Evolutionary conservation across 352 stramenopile genomes (phyloP).

Genomic region (Phytopythium aichiense): DNA sequence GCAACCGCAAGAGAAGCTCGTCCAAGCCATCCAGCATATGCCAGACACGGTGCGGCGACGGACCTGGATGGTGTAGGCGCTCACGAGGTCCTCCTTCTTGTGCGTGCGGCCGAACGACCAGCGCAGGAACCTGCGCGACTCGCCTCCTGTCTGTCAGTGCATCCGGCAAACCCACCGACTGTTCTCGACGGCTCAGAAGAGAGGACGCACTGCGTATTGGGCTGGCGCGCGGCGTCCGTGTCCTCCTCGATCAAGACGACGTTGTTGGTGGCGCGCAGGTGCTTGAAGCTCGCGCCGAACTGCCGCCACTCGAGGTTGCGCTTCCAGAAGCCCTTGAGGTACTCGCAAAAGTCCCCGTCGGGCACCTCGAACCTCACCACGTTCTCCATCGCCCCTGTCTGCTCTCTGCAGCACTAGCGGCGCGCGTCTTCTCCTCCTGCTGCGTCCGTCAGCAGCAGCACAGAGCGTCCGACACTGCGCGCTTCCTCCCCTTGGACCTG

Average conservation of each 20-base stretch:
- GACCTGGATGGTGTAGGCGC: constrained; percentile 79
- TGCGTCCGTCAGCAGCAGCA: neutral
- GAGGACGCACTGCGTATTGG: constrained; percentile 54
- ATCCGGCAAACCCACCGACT: neutral
- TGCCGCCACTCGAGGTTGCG: constrained; percentile 78
- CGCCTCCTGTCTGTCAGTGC: too few species aligned
- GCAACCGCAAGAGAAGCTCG: neutral
- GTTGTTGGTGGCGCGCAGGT: constrained; percentile 79
- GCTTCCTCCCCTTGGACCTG: too few species aligned
- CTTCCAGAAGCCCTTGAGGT: constrained; percentile 80
- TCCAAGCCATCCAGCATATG: too few species aligned
- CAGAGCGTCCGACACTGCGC: too few species aligned
- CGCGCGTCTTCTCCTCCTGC: neutral
- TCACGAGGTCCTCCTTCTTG: constrained; percentile 66
- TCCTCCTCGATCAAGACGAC: constrained; percentile 81
- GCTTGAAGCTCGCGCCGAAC: constrained; percentile 73
- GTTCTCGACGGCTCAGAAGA: neutral
- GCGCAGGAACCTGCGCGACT: constrained; percentile 52
- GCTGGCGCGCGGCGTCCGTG: constrained; percentile 56
- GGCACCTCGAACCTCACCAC: constrained; percentile 53
- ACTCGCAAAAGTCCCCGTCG: constrained; percentile 61
- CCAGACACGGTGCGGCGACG: too few species aligned
- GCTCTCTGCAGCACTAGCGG: neutral
- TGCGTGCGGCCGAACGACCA: constrained; percentile 76
- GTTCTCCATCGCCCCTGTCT: constrained; percentile 9